These are phyloP conservation scores for Vanrija pseudolonga DNA, from an alignment of 1,284 basidiomycete genomes.

Conservation along the genomic window DNA sequence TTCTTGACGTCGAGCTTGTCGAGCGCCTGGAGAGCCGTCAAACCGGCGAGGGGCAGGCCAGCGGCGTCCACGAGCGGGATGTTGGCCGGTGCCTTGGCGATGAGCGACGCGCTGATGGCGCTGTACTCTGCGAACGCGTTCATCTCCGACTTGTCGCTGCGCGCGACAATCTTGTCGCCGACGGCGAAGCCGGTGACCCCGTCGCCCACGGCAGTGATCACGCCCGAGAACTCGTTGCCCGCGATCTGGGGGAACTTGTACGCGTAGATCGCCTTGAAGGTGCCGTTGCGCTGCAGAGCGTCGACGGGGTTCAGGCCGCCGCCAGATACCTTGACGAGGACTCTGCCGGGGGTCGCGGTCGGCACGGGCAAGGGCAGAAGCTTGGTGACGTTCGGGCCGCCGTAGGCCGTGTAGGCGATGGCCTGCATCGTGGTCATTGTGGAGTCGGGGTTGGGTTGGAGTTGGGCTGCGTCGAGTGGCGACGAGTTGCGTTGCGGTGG, in stretches of 20 bases:
- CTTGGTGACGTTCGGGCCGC: slow-evolving; percentile 17
- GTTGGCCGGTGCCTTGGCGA: slow-evolving; percentile 13
- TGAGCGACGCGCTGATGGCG: slow-evolving; percentile 9
- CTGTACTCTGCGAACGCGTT: slow-evolving; percentile 51
- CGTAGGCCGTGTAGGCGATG: slow-evolving; percentile 18
- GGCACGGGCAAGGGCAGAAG: slow-evolving; percentile 12
- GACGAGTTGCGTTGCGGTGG: too few relatives aligned
- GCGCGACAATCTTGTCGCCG: slow-evolving; percentile 54
- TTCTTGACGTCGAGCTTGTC: slow-evolving; percentile 16
- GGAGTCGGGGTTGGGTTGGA: too few relatives aligned
- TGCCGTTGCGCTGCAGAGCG: slow-evolving; percentile 18
- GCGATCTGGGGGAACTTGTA: slow-evolving; percentile 5
- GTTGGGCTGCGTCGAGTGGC: too few relatives aligned
- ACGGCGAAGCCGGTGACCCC: slow-evolving; percentile 17
- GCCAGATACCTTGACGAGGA: slow-evolving; percentile 10
- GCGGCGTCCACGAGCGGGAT: slow-evolving; percentile 16
- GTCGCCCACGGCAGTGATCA: slow-evolving; percentile 44
- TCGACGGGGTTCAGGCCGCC: slow-evolving; percentile 39
- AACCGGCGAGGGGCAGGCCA: slow-evolving; percentile 20
- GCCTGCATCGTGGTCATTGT: slow-evolving; percentile 17
- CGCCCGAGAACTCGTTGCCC: slow-evolving; percentile 50
- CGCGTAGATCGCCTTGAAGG: slow-evolving; percentile 21
- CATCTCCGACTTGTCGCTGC: slow-evolving; percentile 45
- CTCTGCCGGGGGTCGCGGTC: slow-evolving; percentile 1
- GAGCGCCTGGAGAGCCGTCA: slow-evolving; percentile 20